phyloP scores from a whole-genome alignment of 2,329 filamentous ascomycete genomes.

The Aspergillus bombycis region DNA sequence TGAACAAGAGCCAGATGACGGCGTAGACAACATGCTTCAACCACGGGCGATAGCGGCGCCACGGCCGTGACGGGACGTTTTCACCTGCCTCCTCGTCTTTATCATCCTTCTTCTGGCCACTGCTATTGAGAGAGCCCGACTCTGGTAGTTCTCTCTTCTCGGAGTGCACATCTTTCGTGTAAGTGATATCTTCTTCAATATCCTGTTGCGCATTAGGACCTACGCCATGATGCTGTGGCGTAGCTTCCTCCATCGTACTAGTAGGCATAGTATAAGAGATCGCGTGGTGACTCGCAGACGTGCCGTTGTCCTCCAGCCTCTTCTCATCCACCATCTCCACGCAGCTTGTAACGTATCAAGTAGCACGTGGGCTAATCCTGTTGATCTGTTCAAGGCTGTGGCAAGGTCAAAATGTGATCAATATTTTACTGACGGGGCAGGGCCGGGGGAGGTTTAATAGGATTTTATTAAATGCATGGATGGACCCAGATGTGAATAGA shows the following conservation, averaged over 20 bases:
- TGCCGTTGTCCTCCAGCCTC: background rate
- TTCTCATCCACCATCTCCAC: conserved; percentile 5
- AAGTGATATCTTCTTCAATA: conserved; percentile 4
- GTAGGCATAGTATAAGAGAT: background rate
- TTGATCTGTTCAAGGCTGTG: background rate
- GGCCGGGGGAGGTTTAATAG: background rate
- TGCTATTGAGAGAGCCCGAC: conserved; percentile 45
- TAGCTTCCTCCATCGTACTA: background rate
- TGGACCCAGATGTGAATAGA: background rate
- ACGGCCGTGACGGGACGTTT: conserved; percentile 33
- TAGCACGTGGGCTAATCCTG: background rate
- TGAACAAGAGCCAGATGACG: conserved; percentile 54
- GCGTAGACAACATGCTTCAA: conserved; percentile 49
- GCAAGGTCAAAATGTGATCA: background rate
- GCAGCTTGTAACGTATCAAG: background rate
- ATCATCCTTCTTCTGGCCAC: conserved; percentile 28
- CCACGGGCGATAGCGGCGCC: conserved; percentile 22
- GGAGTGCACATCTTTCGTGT: conserved; percentile 5
- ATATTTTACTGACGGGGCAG: background rate
- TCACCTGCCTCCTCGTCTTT: conserved; percentile 47
- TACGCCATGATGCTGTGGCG: background rate
- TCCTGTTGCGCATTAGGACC: background rate
- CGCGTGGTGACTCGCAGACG: background rate
- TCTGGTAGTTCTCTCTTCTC: conserved; percentile 12
- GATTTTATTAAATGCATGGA: background rate